These are phyloP conservation scores for Ambispora gerdemannii DNA, from an alignment of 192 early-diverging fungal genomes.

Conservation along the genomic window DNA sequence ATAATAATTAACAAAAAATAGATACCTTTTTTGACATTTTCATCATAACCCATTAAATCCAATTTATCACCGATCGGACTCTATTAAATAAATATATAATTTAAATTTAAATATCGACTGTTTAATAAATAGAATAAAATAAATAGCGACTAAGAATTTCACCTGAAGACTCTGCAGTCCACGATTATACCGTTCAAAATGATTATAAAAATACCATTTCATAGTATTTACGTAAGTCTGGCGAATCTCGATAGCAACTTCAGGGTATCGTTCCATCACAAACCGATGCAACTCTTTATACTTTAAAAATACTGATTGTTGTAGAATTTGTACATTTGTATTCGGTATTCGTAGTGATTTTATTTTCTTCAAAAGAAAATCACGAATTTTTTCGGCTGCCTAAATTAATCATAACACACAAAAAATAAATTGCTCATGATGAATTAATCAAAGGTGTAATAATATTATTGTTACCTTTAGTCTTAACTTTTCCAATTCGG, in stretches of 20 bases:
- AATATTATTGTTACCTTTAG: slow-evolving; percentile 68
- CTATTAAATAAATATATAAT: slow-evolving; percentile 9
- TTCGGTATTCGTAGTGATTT: slow-evolving; percentile 82
- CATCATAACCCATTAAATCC: slow-evolving; percentile 87
- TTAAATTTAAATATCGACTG: neutral
- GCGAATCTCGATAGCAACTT: slow-evolving; percentile 84
- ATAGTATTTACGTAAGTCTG: slow-evolving; percentile 82
- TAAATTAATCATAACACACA: slow-evolving; percentile 29
- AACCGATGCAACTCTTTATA: slow-evolving; percentile 92
- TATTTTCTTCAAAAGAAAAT: slow-evolving; percentile 84
- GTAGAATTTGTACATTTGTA: slow-evolving; percentile 91
- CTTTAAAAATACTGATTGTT: slow-evolving; percentile 87
- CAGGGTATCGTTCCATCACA: slow-evolving; percentile 80
- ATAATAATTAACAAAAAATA: too few species aligned
- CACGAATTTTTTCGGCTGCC: slow-evolving; percentile 81
- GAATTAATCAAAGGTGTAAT: too few species aligned
- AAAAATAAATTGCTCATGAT: too few species aligned
- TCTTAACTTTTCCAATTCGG: slow-evolving; percentile 88
- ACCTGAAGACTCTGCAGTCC: slow-evolving; percentile 76
- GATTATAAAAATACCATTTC: slow-evolving; percentile 80
- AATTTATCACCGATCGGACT: slow-evolving; percentile 75
- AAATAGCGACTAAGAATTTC: neutral
- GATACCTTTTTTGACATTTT: slow-evolving; percentile 63
- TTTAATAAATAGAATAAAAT: neutral
- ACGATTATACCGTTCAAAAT: slow-evolving; percentile 87